These are phyloP conservation scores for Saccharomycopsis javanensis DNA, from an alignment of 805 yeast species.

Conservation along the genomic window DNA sequence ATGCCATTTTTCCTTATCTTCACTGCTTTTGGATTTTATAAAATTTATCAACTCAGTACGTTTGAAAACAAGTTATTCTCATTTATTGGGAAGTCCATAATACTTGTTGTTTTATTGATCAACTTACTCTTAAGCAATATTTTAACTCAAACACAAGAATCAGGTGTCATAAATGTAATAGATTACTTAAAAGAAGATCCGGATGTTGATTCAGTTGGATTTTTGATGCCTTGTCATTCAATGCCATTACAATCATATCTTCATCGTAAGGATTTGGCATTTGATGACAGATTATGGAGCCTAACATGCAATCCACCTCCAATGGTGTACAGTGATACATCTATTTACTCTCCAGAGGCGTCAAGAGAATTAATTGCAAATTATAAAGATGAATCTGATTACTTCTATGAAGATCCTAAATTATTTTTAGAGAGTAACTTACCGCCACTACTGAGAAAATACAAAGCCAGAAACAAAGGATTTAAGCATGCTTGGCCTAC, in stretches of 20 bases:
- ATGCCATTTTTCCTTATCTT: conserved; percentile 61
- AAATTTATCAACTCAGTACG: background rate
- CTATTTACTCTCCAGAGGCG: background rate
- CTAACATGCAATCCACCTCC: conserved; percentile 87
- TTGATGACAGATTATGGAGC: conserved; percentile 51
- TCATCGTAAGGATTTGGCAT: conserved; percentile 42
- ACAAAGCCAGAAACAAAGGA: conserved; percentile 22
- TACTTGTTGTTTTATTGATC: conserved; percentile 23
- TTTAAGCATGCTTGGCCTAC: conserved; percentile 55
- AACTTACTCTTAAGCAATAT: conserved; percentile 39
- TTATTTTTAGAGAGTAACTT: conserved; percentile 47
- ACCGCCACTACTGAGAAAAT: conserved; percentile 30
- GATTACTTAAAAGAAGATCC: conserved; percentile 37
- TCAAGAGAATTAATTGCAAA: conserved; percentile 26
- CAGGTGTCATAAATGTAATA: conserved; percentile 72
- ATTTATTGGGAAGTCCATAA: conserved; percentile 18
- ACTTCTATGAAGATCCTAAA: conserved; percentile 58
- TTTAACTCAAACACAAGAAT: conserved; percentile 65
- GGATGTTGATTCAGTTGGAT: conserved; percentile 50
- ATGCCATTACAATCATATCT: conserved; percentile 90
- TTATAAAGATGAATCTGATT: conserved; percentile 84
- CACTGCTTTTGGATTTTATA: conserved; percentile 33
- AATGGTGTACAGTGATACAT: conserved; percentile 3
- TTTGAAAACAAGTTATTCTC: conserved; percentile 1
- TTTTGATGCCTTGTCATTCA: conserved; percentile 93